These are phyloP conservation scores for Calonectria fujianensis DNA, from an alignment of 2,329 filamentous ascomycete species.

Conservation along the genomic window DNA sequence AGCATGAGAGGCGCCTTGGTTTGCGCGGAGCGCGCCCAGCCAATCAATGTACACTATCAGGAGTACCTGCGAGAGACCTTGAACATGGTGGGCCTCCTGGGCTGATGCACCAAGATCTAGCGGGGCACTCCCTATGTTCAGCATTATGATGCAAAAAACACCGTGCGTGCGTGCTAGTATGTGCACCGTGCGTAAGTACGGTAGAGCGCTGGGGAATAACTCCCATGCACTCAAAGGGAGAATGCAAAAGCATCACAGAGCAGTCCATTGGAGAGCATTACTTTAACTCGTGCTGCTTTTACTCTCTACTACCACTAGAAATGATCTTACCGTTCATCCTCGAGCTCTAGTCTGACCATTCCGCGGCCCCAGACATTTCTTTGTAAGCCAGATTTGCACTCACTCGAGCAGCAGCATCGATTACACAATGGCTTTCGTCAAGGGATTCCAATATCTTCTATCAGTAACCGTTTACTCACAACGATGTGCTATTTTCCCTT, in stretches of 20 bases:
- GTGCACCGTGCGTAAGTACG: constrained; percentile 15
- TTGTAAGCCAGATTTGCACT: background rate
- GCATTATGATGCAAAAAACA: constrained; percentile 26
- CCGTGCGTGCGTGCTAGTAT: background rate
- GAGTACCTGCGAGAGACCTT: constrained; percentile 19
- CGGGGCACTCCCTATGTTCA: constrained; percentile 15
- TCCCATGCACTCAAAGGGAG: background rate
- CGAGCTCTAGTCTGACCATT: background rate
- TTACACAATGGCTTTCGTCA: background rate
- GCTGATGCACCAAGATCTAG: constrained; percentile 3
- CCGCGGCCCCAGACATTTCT: background rate
- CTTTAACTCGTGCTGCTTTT: no score
- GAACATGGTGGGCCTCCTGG: constrained; percentile 18
- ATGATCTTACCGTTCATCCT: background rate
- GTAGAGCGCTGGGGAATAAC: background rate
- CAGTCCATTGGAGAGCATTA: no score
- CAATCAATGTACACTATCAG: constrained; percentile 42
- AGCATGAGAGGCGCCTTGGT: constrained; percentile 15
- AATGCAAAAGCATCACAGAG: background rate
- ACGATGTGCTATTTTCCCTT: background rate
- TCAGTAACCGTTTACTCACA: background rate
- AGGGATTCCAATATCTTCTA: background rate
- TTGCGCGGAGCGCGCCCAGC: constrained; percentile 35
- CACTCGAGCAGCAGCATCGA: background rate
- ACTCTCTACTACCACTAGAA: no score